Conservation (phyloP, 352 stramenopile genomes). For the Pythium phragmitis region DNA sequence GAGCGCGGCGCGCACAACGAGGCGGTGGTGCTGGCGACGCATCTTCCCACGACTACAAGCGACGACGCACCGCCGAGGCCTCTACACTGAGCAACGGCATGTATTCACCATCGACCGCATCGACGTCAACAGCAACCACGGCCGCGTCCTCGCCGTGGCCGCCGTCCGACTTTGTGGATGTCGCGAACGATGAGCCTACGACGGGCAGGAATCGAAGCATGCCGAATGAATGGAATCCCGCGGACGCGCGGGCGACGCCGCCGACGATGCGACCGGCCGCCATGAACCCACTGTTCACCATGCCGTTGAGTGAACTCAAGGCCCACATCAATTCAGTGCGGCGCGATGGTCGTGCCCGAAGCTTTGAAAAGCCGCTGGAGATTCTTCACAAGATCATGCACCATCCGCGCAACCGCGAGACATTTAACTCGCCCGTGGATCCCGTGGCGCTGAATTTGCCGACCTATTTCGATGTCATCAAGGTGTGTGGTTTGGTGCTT, state of each 20-base stretch:
- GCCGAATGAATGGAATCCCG: conserved; percentile 36
- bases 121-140: neutral
- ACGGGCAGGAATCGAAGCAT: conserved; percentile 60
- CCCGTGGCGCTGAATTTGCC: conserved; percentile 63
- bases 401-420: conserved; percentile 64
- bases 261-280: neutral
- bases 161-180: conserved; percentile 9
- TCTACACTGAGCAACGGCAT: conserved; percentile 5
- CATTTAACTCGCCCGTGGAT: conserved; percentile 81
- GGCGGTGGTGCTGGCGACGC: neutral
- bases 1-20: neutral
- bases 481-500: conserved; percentile 23
- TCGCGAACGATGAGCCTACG: conserved; percentile 14
- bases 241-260: neutral
- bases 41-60: conserved; percentile 6
- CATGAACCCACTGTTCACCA: conserved; percentile 51
- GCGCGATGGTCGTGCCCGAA: conserved; percentile 55
- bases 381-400: conserved; percentile 76
- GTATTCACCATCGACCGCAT: conserved; percentile 14
- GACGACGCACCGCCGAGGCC: neutral
- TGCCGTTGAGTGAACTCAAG: conserved; percentile 56
- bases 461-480: conserved; percentile 68
- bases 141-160: neutral
- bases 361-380: conserved; percentile 62
- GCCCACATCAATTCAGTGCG: conserved; percentile 69